phyloP scores from a whole-genome alignment of 2,329 filamentous ascomycete species.

The Pezicula rhizophila region DNA sequence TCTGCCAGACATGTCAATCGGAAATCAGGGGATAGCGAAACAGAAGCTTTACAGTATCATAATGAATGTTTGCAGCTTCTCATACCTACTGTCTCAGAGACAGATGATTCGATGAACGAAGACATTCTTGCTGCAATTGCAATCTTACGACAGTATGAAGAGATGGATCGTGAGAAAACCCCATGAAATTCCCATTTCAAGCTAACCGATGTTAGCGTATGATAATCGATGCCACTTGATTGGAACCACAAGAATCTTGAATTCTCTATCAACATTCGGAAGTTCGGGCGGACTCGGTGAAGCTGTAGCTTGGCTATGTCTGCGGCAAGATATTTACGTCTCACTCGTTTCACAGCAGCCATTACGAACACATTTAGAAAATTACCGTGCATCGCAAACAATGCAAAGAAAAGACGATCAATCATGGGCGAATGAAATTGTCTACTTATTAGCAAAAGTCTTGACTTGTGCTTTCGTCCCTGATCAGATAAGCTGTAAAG shows the following conservation, averaged over 20 bases:
- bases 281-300: neutral
- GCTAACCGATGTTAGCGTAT: neutral
- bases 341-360: neutral
- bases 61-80: neutral
- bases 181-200: neutral
- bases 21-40: neutral
- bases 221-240: constrained; percentile 1
- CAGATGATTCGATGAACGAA: neutral
- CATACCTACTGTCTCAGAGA: neutral
- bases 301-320: neutral
- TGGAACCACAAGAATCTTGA: neutral
- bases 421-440: neutral
- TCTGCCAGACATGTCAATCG: neutral
- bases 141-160: neutral
- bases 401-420: neutral
- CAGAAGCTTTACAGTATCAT: neutral
- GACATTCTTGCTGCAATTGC: neutral
- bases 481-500: neutral
- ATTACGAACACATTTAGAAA: neutral
- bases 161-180: neutral
- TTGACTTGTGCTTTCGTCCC: neutral
- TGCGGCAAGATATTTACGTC: constrained; percentile 1
- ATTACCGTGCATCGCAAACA: neutral
- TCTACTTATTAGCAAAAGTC: neutral
- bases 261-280: neutral